Evolutionary conservation across 1,284 basidiomycete genomes (phyloP).

Genomic region (Paramarasmius palmivorus): DNA sequence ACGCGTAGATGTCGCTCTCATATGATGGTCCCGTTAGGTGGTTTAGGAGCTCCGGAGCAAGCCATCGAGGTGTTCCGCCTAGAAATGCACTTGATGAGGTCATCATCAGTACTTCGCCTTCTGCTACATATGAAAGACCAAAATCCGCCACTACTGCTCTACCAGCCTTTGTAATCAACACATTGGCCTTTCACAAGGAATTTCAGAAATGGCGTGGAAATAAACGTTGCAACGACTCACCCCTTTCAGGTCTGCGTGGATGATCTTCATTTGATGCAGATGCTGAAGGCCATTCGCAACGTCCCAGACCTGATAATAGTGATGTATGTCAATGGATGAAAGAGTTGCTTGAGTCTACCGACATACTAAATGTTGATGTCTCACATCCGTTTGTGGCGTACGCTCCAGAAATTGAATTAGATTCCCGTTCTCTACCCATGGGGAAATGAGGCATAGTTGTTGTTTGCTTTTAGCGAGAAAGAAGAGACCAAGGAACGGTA

Average conservation of each 20-base stretch:
- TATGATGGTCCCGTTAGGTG: conserved; percentile 13
- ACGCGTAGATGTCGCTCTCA: conserved; percentile 28
- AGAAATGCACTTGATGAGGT: conserved; percentile 7
- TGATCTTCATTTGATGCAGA: no score
- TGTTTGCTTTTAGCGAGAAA: no score
- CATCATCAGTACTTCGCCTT: conserved; percentile 13
- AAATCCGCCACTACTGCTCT: conserved; percentile 37
- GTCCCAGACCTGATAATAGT: conserved; percentile 28
- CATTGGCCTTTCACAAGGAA: conserved; percentile 26
- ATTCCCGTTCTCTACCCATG: conserved; percentile 35
- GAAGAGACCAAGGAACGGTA: no score
- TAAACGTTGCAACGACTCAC: conserved; percentile 23
- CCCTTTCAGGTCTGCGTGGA: conserved; percentile 38
- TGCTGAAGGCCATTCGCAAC: no score
- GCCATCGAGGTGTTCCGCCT: conserved; percentile 22
- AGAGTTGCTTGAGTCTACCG: background rate
- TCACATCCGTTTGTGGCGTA: conserved; percentile 11
- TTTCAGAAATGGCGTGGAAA: background rate
- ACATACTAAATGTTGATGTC: conserved; percentile 25
- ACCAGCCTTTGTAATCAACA: conserved; percentile 27
- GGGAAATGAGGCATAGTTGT: no score
- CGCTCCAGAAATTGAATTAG: conserved; percentile 26
- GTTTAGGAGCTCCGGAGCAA: conserved; percentile 24
- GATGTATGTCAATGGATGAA: conserved; percentile 12
- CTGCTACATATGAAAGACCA: conserved; percentile 27